These are phyloP conservation scores for Orbilia quercus DNA, from an alignment of 2,329 filamentous ascomycete genomes.

Conservation along the genomic window DNA sequence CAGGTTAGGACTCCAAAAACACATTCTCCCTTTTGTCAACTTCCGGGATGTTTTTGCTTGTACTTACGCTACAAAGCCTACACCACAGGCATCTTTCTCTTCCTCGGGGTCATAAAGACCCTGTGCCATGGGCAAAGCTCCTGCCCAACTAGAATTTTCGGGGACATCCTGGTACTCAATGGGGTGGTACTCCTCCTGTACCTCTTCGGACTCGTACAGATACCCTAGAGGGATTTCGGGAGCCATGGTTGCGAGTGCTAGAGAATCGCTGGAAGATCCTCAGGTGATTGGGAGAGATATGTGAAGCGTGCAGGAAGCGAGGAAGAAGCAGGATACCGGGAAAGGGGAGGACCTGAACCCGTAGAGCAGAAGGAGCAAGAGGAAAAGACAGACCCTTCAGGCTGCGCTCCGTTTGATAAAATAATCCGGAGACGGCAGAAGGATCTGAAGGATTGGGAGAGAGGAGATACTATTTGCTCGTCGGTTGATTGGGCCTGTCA, in stretches of 20 bases:
- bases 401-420: slow-evolving; percentile 58
- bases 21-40: background rate
- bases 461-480: slow-evolving; percentile 5
- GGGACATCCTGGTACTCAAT: slow-evolving; percentile 84
- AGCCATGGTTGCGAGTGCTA: slow-evolving; percentile 33
- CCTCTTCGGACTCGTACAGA: slow-evolving; percentile 56
- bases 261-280: slow-evolving; percentile 11
- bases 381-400: slow-evolving; percentile 58
- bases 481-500: background rate
- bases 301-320: slow-evolving; percentile 53
- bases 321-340: slow-evolving; percentile 47
- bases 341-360: slow-evolving; percentile 57
- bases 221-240: slow-evolving; percentile 44
- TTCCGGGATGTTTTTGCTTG: background rate
- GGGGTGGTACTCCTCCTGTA: slow-evolving; percentile 69
- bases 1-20: slow-evolving; percentile 27
- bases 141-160: slow-evolving; percentile 92
- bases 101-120: slow-evolving; percentile 95
- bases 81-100: slow-evolving; percentile 99
- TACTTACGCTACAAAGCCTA: slow-evolving; percentile 94
- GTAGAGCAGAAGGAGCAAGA: slow-evolving; percentile 48
- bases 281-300: slow-evolving; percentile 14
- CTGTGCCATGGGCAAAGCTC: slow-evolving; percentile 95
- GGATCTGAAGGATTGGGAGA: slow-evolving; percentile 5
- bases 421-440: slow-evolving; percentile 56